Evolutionary conservation across 768 basidiomycete genomes (phyloP).

Genomic region (Macrolepiota fuliginosa): DNA sequence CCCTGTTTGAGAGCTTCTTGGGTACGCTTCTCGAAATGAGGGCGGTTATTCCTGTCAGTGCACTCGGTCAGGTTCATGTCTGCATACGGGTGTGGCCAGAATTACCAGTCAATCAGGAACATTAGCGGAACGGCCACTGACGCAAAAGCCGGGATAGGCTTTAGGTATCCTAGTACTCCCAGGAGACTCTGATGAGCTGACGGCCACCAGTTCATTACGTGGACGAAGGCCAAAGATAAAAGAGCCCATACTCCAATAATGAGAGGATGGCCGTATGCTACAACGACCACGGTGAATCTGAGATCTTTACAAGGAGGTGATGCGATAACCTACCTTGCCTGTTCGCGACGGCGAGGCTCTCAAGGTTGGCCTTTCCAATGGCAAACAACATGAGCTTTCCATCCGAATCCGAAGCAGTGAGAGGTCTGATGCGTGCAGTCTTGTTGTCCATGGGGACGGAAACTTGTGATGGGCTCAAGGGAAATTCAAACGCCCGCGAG

Average conservation of each 20-base stretch:
- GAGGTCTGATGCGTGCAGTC: constrained; percentile 53
- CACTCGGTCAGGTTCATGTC: neutral
- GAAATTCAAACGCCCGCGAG: neutral
- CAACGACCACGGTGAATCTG: constrained; percentile 6
- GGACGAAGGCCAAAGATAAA: constrained; percentile 55
- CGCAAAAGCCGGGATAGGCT: constrained; percentile 66
- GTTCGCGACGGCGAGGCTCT: constrained; percentile 67
- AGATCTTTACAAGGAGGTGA: neutral
- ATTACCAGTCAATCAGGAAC: constrained; percentile 70
- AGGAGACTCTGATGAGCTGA: constrained; percentile 36
- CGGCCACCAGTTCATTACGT: constrained; percentile 71
- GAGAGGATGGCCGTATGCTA: constrained; percentile 60
- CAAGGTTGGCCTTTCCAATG: constrained; percentile 65
- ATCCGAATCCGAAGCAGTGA: constrained; percentile 51
- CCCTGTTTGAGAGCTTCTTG: constrained; percentile 49
- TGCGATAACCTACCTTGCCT: constrained; percentile 37
- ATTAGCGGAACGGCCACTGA: constrained; percentile 61
- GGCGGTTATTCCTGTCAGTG: constrained; percentile 61
- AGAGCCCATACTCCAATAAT: constrained; percentile 59
- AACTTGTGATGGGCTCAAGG: neutral
- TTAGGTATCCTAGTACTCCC: constrained; percentile 41
- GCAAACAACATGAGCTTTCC: constrained; percentile 61
- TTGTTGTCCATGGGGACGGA: constrained; percentile 10
- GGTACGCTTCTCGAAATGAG: constrained; percentile 56
- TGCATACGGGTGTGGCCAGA: neutral